Conservation (phyloP, 768 basidiomycete genomes). For the Russula dissimulans region DNA sequence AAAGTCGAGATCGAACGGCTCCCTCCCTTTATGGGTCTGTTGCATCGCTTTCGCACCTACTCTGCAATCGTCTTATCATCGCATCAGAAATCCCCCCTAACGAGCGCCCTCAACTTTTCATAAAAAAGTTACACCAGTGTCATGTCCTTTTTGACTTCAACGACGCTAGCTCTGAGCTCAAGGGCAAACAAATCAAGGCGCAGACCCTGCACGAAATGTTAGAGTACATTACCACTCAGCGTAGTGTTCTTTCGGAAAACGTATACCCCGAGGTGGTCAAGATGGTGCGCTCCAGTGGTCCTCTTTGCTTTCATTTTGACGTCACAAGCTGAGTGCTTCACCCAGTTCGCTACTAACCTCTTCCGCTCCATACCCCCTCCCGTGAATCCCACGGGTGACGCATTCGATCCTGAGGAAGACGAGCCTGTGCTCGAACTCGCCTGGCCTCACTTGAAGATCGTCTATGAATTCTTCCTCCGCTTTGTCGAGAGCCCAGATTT, state of each 20-base stretch:
- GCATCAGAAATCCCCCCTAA: conserved; percentile 72
- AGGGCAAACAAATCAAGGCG: conserved; percentile 97
- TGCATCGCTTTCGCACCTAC: not conserved
- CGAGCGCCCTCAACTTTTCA: conserved; percentile 85
- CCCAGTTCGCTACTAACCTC: conserved; percentile 92
- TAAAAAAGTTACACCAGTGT: conserved; percentile 94
- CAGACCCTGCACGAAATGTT: conserved; percentile 97
- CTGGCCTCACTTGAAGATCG: conserved; percentile 98
- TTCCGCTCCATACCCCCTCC: conserved; percentile 99
- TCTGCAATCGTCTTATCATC: conserved; percentile 16
- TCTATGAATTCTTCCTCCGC: conserved; percentile 99
- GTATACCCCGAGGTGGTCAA: conserved; percentile 98
- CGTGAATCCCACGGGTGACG: conserved; percentile 96
- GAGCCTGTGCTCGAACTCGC: conserved; percentile 98
- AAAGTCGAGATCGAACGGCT: conserved; percentile 93
- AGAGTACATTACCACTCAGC: conserved; percentile 96
- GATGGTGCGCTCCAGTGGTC: conserved; percentile 57
- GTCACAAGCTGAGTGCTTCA: not conserved
- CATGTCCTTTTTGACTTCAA: conserved; percentile 98
- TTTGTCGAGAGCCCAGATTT: conserved; percentile 98
- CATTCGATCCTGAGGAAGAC: conserved; percentile 98
- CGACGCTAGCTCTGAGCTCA: conserved; percentile 90
- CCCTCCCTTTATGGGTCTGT: conserved; percentile 79
- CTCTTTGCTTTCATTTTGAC: conserved; percentile 1
- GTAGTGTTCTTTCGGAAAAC: conserved; percentile 91